Base-by-base conservation (phyloP, 2,329 filamentous ascomycete species). In the Teratosphaeria zuluensis region DNA sequence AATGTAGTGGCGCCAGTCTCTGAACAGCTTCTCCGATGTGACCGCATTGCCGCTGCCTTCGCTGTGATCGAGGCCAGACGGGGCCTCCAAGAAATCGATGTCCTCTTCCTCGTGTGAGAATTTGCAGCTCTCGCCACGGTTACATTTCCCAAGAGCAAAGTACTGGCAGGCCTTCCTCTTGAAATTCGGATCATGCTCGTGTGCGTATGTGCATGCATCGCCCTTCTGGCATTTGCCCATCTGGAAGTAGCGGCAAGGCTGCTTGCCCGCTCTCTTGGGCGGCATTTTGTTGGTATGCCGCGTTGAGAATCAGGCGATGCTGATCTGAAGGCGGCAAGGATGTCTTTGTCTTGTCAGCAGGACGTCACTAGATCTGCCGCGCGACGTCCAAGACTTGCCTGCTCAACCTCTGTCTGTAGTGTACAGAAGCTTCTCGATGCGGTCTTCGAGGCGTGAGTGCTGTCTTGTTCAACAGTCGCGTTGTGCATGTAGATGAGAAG, bases 141-240 rank as follows among this genome's bases (percentile, higher is more conserved):
- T 24, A 53, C 59, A 56, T 46, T 56, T 55, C 12, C 32, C 51
- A 31, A 59, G 58, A n/a, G 33, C 38, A 48, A 28, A 24, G 54
- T 24, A 48, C 12, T 28, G 33, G 12, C 54, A 42, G 14, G 28
- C 28, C 32, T 55, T 57, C 8, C 16, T 56, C 57, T 61, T 61
- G 59, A 56, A 56, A 35, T 53, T 55, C 5, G 59, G 61, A 28
- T 58, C 56, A 6, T 38, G n/a, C 2, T 71, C 67, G 55, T 72
- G 70, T 53, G 67, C 31, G 59, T 66, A 72, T 54, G 62, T 69
- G 60, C 70, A 72, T 24, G 56, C 62, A 31, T 67, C 66, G 2
- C 70, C 70, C 63, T 83, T 82, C 58, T 76, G 72, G 66, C 81
- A 82, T 64, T 76, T 78, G 9, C 80, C 80, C 60, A 80, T 75